These are phyloP conservation scores for Byssothecium circinans DNA, from an alignment of 2,329 filamentous ascomycete species.

Conservation along the genomic window DNA sequence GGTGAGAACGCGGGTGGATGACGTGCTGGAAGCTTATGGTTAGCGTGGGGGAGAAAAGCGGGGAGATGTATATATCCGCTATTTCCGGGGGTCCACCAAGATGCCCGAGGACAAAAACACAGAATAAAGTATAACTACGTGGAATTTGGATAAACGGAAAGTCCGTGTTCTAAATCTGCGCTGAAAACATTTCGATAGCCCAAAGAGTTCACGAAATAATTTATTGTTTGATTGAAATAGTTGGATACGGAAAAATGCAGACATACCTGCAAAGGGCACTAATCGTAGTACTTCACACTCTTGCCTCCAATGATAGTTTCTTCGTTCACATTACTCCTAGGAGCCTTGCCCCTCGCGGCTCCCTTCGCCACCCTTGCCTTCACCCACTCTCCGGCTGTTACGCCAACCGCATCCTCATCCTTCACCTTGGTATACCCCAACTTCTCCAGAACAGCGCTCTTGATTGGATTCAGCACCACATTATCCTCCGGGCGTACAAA, in stretches of 20 bases:
- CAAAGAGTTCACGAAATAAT: too few relatives aligned
- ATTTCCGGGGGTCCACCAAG: not conserved
- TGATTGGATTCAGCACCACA: constrained; percentile 13
- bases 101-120: too few relatives aligned
- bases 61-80: not conserved
- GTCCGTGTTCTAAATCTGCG: too few relatives aligned
- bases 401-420: constrained; percentile 14
- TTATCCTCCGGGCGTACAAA: constrained; percentile 20
- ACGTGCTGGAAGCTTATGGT: not conserved
- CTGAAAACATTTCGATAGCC: too few relatives aligned
- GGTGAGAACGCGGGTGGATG: not conserved
- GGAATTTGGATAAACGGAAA: too few relatives aligned
- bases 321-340: constrained; percentile 16
- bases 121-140: too few relatives aligned
- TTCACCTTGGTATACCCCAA: constrained; percentile 14
- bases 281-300: constrained; percentile 18
- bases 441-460: constrained; percentile 17
- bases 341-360: constrained; percentile 3
- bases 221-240: too few relatives aligned
- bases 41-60: not conserved
- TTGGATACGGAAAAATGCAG: too few relatives aligned
- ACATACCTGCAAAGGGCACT: too few relatives aligned
- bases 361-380: constrained; percentile 15
- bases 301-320: constrained; percentile 16
- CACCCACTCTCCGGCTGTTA: constrained; percentile 22